Conservation (phyloP, 2,329 filamentous ascomycete genomes). For the Paracamarosporium sp. region DNA sequence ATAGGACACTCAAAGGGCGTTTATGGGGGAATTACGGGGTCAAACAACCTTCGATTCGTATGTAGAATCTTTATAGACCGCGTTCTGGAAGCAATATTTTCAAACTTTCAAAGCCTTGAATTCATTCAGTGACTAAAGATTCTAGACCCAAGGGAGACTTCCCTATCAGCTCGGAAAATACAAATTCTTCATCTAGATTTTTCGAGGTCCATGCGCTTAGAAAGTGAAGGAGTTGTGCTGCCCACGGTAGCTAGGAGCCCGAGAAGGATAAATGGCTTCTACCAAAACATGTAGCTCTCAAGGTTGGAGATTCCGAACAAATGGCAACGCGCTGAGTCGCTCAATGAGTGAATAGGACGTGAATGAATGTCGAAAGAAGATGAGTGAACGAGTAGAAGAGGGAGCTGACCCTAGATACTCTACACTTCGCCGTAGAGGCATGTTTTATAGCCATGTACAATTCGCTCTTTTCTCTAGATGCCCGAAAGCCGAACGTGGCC, state of each 20-base stretch:
- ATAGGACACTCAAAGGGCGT: neutral
- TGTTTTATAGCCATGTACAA: neutral
- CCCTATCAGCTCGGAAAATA: slow-evolving; percentile 6
- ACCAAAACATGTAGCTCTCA: neutral
- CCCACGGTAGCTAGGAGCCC: slow-evolving; percentile 1
- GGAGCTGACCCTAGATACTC: neutral
- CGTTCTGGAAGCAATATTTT: no score
- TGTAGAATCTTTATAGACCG: no score
- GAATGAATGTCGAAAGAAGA: slow-evolving; percentile 2
- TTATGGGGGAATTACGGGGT: no score
- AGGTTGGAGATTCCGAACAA: neutral
- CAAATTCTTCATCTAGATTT: neutral
- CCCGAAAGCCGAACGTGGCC: no score
- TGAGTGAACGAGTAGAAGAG: neutral
- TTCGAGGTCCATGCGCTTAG: neutral
- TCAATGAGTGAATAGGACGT: no score
- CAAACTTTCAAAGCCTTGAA: no score
- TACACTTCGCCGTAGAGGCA: neutral
- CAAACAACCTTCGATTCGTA: no score
- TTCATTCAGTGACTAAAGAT: no score
- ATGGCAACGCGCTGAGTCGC: neutral
- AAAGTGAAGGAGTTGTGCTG: slow-evolving; percentile 2
- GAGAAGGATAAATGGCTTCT: neutral
- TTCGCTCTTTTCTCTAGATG: neutral
- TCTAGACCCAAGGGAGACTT: neutral